phyloP scores from a whole-genome alignment of 2,329 filamentous ascomycete species.

The Capronia americana region DNA sequence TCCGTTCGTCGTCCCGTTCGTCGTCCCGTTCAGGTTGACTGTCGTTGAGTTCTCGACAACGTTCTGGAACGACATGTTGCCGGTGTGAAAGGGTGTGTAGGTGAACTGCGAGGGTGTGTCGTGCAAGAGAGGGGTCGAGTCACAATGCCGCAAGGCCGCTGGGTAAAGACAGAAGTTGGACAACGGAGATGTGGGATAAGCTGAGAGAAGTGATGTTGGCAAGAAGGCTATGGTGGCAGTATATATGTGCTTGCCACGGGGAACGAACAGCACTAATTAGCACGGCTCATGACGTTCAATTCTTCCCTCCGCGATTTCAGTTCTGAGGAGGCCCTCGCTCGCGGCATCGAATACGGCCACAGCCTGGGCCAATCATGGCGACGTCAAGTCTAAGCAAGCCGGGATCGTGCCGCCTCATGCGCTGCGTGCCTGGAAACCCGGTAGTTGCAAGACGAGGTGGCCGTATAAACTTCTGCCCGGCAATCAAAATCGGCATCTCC shows the following conservation, averaged over 20 bases:
- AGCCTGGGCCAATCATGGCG: background rate
- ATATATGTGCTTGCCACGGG: background rate
- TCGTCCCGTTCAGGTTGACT: conserved; percentile 5
- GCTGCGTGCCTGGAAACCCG: background rate
- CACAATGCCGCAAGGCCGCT: background rate
- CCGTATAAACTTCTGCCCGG: background rate
- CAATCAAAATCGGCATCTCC: background rate
- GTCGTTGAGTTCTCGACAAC: background rate
- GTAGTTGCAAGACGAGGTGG: background rate
- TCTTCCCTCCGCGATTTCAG: background rate
- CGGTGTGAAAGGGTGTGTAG: background rate
- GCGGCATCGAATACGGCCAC: background rate
- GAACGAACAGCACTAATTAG: no score
- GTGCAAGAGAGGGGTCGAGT: background rate
- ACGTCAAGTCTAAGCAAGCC: background rate
- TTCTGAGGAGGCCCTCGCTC: background rate
- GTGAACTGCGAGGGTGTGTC: background rate
- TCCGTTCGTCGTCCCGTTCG: conserved; percentile 9
- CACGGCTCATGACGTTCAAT: background rate
- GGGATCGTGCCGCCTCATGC: background rate
- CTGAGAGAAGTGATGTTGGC: background rate
- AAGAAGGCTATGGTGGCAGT: background rate
- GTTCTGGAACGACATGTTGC: conserved; percentile 1
- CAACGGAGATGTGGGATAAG: background rate
- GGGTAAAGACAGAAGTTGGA: background rate